Base-by-base conservation (phyloP, 192 early-diverging fungal genomes). In the Backusella morwellensis region DNA sequence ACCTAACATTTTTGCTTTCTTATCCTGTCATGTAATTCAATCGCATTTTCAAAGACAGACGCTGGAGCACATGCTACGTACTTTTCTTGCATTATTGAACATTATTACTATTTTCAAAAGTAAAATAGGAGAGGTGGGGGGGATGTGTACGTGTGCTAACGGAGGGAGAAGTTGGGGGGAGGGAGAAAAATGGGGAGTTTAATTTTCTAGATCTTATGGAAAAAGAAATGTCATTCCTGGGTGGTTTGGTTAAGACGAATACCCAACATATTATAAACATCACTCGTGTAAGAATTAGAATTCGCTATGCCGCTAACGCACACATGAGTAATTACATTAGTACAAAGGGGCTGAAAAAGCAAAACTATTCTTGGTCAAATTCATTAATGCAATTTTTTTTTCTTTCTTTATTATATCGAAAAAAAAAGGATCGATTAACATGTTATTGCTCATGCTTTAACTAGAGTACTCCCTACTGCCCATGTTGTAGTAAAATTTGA, bases 351-450 rank as follows among this genome's bases (percentile, higher is more conserved):
- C 9, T 21, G 21, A 59, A 63, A 63, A 26, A 63, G 12, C 9
- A 63, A 32, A 32, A 63, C 56, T 63, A 63, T 29, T 63, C 56
- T 63, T 63, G 56, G 56, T 12, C 56, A 29, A 63, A 63, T 63
- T 63, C 56, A 63, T 63, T 63, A 63, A 63, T 63, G 56, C 56
- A 63, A 63, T 63, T 63, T 63, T 11, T 63, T 29, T 63, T 14
- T 63, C 23, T 29, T 63, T 63, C 4, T 50, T 32, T 32, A 32
- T 32, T 32, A 32, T 50, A 50, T 50, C 19, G 47, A 19, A 63
- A 29, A 63, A 54, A 54, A 54, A 59, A 63, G 0, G 23, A 29
- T 63, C 26, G 56, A 63, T 63, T 63, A 29, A 63, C 56, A 63
- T 29, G 9, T 63, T 21, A 9, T 63, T 23, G 15, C 8, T 63